Conservation (phyloP, 2,329 filamentous ascomycete genomes). For the Aureobasidium sp. region DNA sequence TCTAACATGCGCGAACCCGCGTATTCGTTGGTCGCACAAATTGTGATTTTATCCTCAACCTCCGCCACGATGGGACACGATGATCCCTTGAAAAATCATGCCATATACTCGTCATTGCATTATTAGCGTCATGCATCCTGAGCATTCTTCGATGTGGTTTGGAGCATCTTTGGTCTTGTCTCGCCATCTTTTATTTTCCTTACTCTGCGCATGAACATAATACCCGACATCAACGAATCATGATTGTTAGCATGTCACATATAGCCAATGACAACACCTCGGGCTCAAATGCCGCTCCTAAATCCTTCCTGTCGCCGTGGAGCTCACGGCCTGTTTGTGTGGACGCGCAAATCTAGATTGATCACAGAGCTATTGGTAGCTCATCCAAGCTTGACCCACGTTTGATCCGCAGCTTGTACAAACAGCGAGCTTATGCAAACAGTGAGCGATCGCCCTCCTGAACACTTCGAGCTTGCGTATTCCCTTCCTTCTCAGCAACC, state of each 20-base stretch:
- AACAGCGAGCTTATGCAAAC: neutral
- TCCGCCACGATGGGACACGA: neutral
- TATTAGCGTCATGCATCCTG: neutral
- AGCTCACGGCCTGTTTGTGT: neutral
- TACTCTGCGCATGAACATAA: neutral
- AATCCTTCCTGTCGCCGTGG: neutral
- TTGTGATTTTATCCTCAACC: neutral
- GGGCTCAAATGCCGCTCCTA: neutral
- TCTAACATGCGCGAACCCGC: neutral
- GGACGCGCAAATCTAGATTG: neutral
- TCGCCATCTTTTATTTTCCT: neutral
- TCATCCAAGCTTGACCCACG: neutral
- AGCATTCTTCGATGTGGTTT: neutral
- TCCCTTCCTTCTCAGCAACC: neutral
- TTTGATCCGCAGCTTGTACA: neutral
- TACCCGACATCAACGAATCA: neutral
- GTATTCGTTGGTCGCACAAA: neutral
- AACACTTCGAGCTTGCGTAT: neutral
- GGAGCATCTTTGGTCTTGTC: neutral
- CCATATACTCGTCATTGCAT: neutral
- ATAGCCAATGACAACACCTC: neutral
- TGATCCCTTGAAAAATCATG: neutral
- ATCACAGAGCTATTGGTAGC: neutral
- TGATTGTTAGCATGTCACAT: neutral
- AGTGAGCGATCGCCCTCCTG: too few species aligned